Base-by-base conservation (phyloP, 257 asterid species). In the Solanum etuberosum region DNA sequence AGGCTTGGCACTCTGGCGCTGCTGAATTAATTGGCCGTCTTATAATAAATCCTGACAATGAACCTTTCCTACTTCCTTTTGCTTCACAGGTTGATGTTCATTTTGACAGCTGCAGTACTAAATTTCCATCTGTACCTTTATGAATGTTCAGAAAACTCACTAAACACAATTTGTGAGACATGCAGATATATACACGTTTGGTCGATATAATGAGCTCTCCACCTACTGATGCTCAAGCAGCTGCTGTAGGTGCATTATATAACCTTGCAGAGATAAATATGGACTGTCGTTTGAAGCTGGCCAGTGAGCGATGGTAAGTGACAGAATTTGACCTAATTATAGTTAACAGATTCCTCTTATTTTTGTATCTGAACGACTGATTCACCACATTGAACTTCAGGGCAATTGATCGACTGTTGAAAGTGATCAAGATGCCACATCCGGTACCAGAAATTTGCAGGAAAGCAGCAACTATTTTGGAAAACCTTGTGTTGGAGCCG, bases 271-370 rank as follows among this genome's bases (percentile, higher is more conserved):
- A 95, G 92, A 93, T 95, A 57, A 95, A 95, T 86, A 88, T 94
- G 97, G 99, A 95, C 91, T 94, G 99, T 81, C 96, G 99, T 38
- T 90, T 96, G 93, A 97, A 96, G 92, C 98, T 97, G 63, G 99
- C 98, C 73, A 93, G 94, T 85, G 99, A 97, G 87, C 90, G 98
- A 93, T 97, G 99, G 99, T 96, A 11, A 32, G 94, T 65, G 82
- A 46, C 29, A 32, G 59, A 48, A 72, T 21, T 9, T 51, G 68
- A 70, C 83, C 63, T 80, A 18, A 5, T 46, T 48, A 27, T 29
- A 29, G 42, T n/a, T 34, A n/a, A 31, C 29, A 81, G 25, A 48
- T 29, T 18, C 16, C 68, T 18, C 9, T 29, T 81, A 14, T 16
- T 43, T 43, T 40, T 25, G 5, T 27, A 27, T 27, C 84, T 48